Evolutionary conservation across 2,329 filamentous ascomycete genomes (phyloP), one percentile per base, ranked within the genome.

Genomic region (Stromatinia cepivora): DNA sequence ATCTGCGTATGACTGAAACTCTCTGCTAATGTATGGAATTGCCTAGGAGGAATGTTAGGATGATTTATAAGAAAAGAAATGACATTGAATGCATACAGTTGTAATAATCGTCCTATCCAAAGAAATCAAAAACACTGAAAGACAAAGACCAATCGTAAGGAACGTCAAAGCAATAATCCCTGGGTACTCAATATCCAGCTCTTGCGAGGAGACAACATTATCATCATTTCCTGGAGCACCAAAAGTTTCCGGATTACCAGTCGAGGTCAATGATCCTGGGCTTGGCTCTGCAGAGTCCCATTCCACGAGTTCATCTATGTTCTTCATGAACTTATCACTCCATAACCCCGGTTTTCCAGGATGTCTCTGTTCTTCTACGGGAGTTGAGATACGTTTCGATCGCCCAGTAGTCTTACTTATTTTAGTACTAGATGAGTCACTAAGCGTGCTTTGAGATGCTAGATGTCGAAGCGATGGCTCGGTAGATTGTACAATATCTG

Each of bases 91-190:
- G 80, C 79, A 17, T 62, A 62, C 59, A 1, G 80, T 81, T 13
- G 79, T 75, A 50, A 82, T 77, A 66, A 81, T 81, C 9, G 79
- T 79, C 31, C 75, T 73, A 65, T 77, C 76, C 36, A 79, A 71
- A 9, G 78, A 76, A 61, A 77, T 74, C n/a, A 78, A 71, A 42
- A 73, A 70, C 7, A 72, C 62, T 5, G 62, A 52, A 50, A 73
- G 72, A 0, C 78, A 78, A 22, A 78, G 42, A 48, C 78, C 79
- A 59, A 76, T 42, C 1, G 25, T 42, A n/a, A 78, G 75, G 70
- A 78, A 9, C 11, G 45, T 48, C 22, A 62, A 17, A 36, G 45
- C 62, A 57, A 74, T 74, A 3, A 78, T 78, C 1, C 78, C 59
- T 6, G 59, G 45, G 20, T 48, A 31, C 59, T 25, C 59, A 7